phyloP scores from a whole-genome alignment of 1,139 yeast species.

The Arxiozyma bovina region DNA sequence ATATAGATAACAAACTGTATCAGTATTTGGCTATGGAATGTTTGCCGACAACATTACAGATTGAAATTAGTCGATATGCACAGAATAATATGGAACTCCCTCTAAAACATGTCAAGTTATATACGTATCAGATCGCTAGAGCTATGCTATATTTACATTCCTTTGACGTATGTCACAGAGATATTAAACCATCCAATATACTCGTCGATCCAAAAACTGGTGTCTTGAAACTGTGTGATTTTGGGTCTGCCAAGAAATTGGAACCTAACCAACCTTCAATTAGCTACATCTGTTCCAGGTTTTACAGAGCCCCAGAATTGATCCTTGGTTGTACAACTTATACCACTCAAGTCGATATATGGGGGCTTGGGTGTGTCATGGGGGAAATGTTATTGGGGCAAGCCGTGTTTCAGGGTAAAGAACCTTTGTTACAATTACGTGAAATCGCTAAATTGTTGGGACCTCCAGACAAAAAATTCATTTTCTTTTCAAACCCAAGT shows the following conservation, averaged over 20 bases:
- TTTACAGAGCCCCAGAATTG: slow-evolving; percentile 76
- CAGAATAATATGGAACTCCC: slow-evolving; percentile 57
- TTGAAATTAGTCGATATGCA: slow-evolving; percentile 63
- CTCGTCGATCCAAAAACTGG: slow-evolving; percentile 63
- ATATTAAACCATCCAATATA: slow-evolving; percentile 72
- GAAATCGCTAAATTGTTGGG: slow-evolving; percentile 73
- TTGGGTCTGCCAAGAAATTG: slow-evolving; percentile 71
- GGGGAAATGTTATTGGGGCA: slow-evolving; percentile 79
- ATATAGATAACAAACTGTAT: slow-evolving; percentile 53
- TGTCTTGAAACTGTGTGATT: slow-evolving; percentile 66
- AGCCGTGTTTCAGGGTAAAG: slow-evolving; percentile 75
- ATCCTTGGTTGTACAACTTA: slow-evolving; percentile 70
- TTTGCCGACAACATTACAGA: slow-evolving; percentile 67
- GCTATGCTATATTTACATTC: slow-evolving; percentile 79
- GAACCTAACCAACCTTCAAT: slow-evolving; percentile 69
- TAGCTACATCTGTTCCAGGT: slow-evolving; percentile 70
- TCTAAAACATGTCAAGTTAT: slow-evolving; percentile 64
- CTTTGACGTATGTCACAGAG: slow-evolving; percentile 71
- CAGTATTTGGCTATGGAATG: slow-evolving; percentile 83
- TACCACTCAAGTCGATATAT: slow-evolving; percentile 70
- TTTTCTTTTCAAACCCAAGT: slow-evolving; percentile 63
- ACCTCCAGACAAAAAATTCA: slow-evolving; percentile 61
- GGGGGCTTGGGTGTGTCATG: slow-evolving; percentile 82
- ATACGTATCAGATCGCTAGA: slow-evolving; percentile 71
- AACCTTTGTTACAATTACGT: slow-evolving; percentile 63